A percentile compares a stretch with the other conserved stretches of the same genome.
Conservation (phyloP, 140 eudicot species). For the Senecio squalidus region DNA sequence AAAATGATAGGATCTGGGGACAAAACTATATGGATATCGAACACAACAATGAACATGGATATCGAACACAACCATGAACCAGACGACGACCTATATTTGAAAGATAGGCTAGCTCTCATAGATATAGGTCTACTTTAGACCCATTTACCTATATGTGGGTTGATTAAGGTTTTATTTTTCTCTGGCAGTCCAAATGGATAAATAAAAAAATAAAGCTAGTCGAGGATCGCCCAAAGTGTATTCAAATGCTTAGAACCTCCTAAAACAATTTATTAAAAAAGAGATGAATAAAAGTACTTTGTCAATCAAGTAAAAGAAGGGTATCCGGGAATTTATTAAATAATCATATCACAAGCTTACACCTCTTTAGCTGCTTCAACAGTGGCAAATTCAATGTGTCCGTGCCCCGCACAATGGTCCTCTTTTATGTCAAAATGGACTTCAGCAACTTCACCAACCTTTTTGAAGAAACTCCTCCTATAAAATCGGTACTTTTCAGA, state of each 20-base stretch:
- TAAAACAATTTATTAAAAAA: background rate
- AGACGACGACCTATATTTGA: background rate
- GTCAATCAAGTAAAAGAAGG: background rate
- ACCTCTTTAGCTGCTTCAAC: slow-evolving; percentile 71
- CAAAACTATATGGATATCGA: background rate
- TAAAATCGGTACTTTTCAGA: slow-evolving; percentile 2
- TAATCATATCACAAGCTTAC: background rate
- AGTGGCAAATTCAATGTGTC: slow-evolving; percentile 64
- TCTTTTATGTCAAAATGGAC: slow-evolving; percentile 53
- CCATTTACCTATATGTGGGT: background rate
- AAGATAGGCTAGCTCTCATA: background rate
- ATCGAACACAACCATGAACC: background rate
- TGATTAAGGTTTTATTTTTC: background rate
- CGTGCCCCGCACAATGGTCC: slow-evolving; percentile 47
- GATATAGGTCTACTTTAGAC: background rate
- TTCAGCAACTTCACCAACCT: slow-evolving; percentile 49
- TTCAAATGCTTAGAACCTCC: background rate
- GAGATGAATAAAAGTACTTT: background rate
- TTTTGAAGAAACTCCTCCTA: slow-evolving; percentile 55
- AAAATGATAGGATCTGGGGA: background rate
- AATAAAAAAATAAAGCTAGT: background rate
- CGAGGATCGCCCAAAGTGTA: background rate
- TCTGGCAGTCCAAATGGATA: background rate
- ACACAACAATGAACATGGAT: background rate
- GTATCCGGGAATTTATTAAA: background rate